Base-by-base conservation (phyloP, 768 basidiomycete genomes). In the Gloeopeniophorella convolvens region DNA sequence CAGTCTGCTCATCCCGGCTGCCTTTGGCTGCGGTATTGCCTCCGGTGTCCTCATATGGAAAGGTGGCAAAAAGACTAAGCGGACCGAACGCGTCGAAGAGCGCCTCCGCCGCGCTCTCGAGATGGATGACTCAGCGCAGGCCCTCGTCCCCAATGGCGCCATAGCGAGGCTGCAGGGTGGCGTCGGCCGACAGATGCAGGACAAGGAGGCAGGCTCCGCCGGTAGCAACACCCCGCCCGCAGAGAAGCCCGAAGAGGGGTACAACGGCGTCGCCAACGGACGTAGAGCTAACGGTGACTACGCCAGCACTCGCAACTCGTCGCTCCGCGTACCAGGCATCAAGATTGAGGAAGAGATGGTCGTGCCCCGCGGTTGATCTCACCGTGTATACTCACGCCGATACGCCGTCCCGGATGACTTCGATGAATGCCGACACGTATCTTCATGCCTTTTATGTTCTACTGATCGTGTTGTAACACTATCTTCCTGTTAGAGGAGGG, bases 11-110 rank as follows among this genome's bases (percentile, higher is more conserved):
- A 88, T 94, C 42, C 85, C 86, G 1, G 69, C 72, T 0, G 77
- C 78, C 24, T 92, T 92, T 67, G 66, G 87, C 2, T 85, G 84
- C 60, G 89, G 87, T 34, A 91, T 94, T 47, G 64, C 67, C 23
- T 79, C 89, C 6, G 85, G 77, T 9, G 66, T 89, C 16, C 68
- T 85, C 36, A 90, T 91, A 54, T 90, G 83, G 77, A 70, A 75
- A 54, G 88, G 87, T 27, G 79, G 82, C 6, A 70, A 78, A 60
- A 74, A 76, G 60, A 85, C 86, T 10, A 85, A 83, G 60, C 77
- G 84, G 24, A 76, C 78, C 3, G 71, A 77, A 51, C 73, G 80
- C 63, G 84, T 89, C 31, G 72, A 78, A 62, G 74, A 78, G 53
- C 72, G 76, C 41, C 67, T 89, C 6, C 76, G 76, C 34, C 72